Base-by-base conservation (phyloP, 495 filamentous ascomycete species). In the Penicillium goetzii region DNA sequence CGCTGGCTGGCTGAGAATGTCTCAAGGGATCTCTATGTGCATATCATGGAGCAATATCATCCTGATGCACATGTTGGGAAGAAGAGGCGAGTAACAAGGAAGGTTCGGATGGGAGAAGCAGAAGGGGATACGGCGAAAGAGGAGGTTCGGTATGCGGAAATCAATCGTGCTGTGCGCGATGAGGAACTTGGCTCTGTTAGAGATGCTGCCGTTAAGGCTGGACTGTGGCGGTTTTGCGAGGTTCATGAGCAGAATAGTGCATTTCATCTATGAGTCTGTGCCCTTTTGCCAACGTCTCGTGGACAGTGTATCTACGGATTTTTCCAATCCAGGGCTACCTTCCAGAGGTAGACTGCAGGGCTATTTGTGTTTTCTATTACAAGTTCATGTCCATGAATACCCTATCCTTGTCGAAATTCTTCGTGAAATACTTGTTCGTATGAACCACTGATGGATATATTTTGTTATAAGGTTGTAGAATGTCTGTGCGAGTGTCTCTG, bases 21-120 rank as follows among this genome's bases (percentile, higher is more conserved):
- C 1, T 90, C 86, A 25, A 80, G 66, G 67, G 90, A 92, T 72
- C 74, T 88, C 19, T 91, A 90, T 72, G 82, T 90, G 56, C 83
- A 89, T 69, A 84, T 90, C 62, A 89, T 89, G 90, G 89, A 92
- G 77, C 90, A 92, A 76, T 93, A 92, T 70, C 84, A 85, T 60
- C 89, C 89, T 0, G 84, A 87, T 69, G 89, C 90, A 12, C 85
- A 93, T 80, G 89, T 92, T 4, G 90, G 90, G 28, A 91, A 88
- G 77, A 76, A 80, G 50, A 84, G 74, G 52, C 80, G 81, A 54
- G 65, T 64, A 2, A 64, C 64, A 17, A 45, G 53, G 11, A 64
- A 60, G 47, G 49, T 56, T 43, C 58, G 64, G 1, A 25, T 58
- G 21, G 32, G 68, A 62, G 43, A 55, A 23, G 40, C 66, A 54